phyloP scores from a whole-genome alignment of 345 rosid genomes.

The Euclidium syriacum region DNA sequence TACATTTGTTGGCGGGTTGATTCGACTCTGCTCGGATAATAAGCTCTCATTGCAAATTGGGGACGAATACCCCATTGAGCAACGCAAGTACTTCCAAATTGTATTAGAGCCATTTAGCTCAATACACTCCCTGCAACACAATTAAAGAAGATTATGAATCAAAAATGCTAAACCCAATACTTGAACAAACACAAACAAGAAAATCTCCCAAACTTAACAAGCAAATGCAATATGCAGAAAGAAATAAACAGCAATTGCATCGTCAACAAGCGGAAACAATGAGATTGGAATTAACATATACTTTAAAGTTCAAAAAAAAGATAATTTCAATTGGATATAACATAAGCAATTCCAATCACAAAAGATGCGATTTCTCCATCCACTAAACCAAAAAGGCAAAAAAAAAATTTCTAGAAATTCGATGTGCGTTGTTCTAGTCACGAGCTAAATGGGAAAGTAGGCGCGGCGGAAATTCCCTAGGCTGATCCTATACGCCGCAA shows the following conservation, averaged over 20 bases:
- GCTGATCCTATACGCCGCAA: not conserved
- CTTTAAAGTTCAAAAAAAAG: not conserved
- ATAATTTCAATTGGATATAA: not conserved
- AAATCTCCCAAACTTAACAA: not conserved
- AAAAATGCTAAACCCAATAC: not conserved
- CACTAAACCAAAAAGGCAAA: not conserved
- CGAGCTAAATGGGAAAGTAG: not conserved
- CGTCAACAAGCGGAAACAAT: not conserved
- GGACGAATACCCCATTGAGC: conserved; percentile 77
- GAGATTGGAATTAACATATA: not conserved
- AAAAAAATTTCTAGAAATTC: not conserved
- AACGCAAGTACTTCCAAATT: conserved; percentile 64
- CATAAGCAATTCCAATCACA: not conserved
- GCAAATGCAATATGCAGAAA: not conserved
- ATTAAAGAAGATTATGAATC: not conserved
- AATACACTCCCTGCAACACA: conserved; percentile 23
- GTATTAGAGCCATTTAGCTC: conserved; percentile 60
- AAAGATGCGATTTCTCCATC: not conserved
- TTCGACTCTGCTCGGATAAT: conserved; percentile 29
- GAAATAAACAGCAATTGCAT: not conserved
- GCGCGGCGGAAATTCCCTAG: not conserved
- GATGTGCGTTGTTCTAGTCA: too few species aligned
- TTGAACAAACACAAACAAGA: too few species aligned
- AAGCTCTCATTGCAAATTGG: conserved; percentile 40
- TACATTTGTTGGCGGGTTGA: conserved; percentile 36